Evolutionary conservation across 768 basidiomycete species (phyloP), one percentile per base, ranked within the genome.

Genomic region (Podaxis sp.): DNA sequence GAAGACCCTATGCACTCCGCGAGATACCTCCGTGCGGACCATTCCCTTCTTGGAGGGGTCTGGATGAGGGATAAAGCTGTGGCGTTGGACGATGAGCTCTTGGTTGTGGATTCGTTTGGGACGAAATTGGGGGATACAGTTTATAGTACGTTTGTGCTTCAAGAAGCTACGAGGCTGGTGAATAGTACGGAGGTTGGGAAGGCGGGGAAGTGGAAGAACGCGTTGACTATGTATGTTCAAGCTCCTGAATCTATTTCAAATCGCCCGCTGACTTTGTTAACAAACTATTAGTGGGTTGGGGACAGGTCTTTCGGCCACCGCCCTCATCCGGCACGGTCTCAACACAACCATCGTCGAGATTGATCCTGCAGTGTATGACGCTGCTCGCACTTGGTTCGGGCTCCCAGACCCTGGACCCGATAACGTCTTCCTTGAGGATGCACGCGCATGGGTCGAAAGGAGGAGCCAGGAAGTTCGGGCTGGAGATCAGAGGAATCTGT

Each of bases 261-360:
- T 37, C 54, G 66, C 40, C 44, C 59, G 60, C 64, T 51, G 56
- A 30, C 55, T 57, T 33, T 33, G 30, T 8, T 33, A 26, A 40
- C 4, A 5, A 48, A 55, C 63, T 54, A 62, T 15, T 68, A 97
- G 96, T 73, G 96, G 96, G 11, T 84, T 98, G 36, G 96, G 96
- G 20, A 81, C 85, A 20, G 96, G 96, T 4, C 87, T 92, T 58
- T 87, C 92, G 2, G 89, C 93, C 0, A 84, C 86, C 48, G 82
- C 93, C 0, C 87, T 99, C 66, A 78, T 84, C 52, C 79, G 82
- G 26, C 90, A 93, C 64, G 82, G 82, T 20, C 76, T 96, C 28
- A 78, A 82, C 5, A 88, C 90, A 4, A 93, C 94, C 1, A 84
- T 96, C 53, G 84, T 96, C n/a, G 96, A 99, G 74, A 91, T 96